Evolutionary conservation across 441 rosid species (phyloP).

Genomic region (Corymbia citriodora): DNA sequence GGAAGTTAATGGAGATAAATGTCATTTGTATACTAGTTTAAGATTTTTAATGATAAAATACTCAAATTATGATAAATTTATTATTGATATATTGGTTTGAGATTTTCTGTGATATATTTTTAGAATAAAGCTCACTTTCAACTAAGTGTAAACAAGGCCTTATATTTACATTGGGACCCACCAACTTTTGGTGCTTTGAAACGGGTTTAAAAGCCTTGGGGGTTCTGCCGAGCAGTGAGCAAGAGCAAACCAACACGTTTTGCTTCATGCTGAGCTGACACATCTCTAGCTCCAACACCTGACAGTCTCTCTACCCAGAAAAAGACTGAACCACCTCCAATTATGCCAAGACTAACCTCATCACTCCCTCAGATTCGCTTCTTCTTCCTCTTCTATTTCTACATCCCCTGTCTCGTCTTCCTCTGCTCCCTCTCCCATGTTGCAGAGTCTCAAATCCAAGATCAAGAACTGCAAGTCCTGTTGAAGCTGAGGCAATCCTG

Average conservation of each 20-base stretch:
- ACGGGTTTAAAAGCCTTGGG: background rate
- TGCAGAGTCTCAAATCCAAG: background rate
- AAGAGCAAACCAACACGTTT: background rate
- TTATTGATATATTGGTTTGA: background rate
- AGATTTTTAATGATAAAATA: no score
- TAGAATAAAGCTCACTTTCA: no score
- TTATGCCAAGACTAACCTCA: constrained; percentile 20
- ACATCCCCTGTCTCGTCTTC: background rate
- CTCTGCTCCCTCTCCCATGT: background rate
- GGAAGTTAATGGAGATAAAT: no score
- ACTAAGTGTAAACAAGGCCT: no score
- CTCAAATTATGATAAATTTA: no score
- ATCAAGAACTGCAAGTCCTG: background rate
- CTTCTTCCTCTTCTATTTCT: background rate
- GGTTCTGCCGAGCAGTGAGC: background rate
- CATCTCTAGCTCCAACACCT: background rate
- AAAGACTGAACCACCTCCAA: constrained; percentile 1
- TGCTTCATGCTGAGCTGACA: background rate
- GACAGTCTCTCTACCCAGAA: background rate
- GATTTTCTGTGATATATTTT: no score
- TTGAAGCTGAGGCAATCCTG: background rate
- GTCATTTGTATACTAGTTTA: no score
- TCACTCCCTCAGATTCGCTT: background rate
- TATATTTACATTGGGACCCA: background rate
- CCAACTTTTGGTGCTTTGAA: background rate